Conservation (phyloP, 2,329 filamentous ascomycete genomes). For the Penicillium freii region DNA sequence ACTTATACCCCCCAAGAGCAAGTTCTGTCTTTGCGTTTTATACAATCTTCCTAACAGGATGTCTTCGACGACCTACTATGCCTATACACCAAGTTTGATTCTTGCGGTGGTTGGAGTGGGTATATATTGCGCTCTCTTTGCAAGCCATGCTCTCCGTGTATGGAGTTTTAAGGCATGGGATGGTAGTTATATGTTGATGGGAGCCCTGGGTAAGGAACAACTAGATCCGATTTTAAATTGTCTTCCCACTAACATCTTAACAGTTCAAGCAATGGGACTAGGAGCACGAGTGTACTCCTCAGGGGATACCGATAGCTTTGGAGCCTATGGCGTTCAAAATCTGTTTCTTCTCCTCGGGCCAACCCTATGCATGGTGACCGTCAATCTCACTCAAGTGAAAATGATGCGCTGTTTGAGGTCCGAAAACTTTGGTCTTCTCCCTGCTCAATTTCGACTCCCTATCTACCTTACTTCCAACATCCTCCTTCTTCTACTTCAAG, state of each 20-base stretch:
- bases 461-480: not conserved
- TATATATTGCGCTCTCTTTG: not conserved
- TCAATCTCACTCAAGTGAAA: not conserved
- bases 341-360: not conserved
- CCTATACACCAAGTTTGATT: not conserved
- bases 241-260: not conserved
- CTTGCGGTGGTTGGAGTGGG: not conserved
- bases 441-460: not conserved
- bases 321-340: not conserved
- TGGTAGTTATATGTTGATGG: not conserved
- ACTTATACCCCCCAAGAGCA: not conserved
- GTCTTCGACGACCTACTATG: not conserved
- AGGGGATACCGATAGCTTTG: not conserved
- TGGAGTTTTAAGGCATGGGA: not conserved
- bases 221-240: not conserved
- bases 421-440: not conserved
- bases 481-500: not conserved
- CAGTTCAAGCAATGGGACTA: not conserved
- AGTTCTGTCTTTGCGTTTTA: not conserved
- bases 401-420: not conserved
- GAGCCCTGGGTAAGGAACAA: not conserved
- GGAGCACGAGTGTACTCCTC: not conserved
- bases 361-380: not conserved
- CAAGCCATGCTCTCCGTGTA: not conserved
- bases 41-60: not conserved